Conservation (phyloP, 805 yeast species). For the Ogataea ramenticola region DNA sequence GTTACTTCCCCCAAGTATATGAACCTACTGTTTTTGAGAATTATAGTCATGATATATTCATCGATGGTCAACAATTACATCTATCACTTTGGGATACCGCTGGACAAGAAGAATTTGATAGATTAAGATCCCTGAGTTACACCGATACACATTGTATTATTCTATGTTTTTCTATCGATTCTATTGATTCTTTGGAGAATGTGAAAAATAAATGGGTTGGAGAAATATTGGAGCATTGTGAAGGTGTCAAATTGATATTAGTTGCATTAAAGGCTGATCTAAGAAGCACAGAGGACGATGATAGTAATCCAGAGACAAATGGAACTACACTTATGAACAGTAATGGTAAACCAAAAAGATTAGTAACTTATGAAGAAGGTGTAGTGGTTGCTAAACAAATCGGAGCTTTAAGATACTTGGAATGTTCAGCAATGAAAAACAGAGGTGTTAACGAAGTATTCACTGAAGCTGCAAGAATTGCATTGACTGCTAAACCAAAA, state of each 20-base stretch:
- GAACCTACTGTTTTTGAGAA: conserved; percentile 98
- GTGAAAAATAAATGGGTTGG: conserved; percentile 97
- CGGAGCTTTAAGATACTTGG: conserved; percentile 91
- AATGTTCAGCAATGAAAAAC: conserved; percentile 93
- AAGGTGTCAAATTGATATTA: conserved; percentile 86
- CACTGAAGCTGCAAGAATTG: conserved; percentile 97
- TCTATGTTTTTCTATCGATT: conserved; percentile 92
- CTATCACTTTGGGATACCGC: conserved; percentile 98
- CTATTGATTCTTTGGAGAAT: conserved; percentile 88
- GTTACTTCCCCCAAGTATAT: conserved; percentile 96
- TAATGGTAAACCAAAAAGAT: conserved; percentile 30
- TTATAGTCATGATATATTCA: conserved; percentile 93
- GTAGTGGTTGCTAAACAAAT: conserved; percentile 84
- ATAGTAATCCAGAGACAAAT: conserved; percentile 18
- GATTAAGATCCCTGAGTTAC: conserved; percentile 85
- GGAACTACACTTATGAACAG: conserved; percentile 19
- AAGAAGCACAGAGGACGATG: conserved; percentile 38
- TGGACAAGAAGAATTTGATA: conserved; percentile 97
- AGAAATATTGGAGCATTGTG: conserved; percentile 94
- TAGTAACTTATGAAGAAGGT: conserved; percentile 90
- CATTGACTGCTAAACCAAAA: conserved; percentile 80
- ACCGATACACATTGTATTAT: conserved; percentile 95
- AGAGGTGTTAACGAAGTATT: conserved; percentile 99
- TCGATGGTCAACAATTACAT: conserved; percentile 89
- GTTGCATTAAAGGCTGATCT: conserved; percentile 95